Evolutionary conservation across 2,329 filamentous ascomycete species (phyloP).

Genomic region (Colletotrichum destructivum): DNA sequence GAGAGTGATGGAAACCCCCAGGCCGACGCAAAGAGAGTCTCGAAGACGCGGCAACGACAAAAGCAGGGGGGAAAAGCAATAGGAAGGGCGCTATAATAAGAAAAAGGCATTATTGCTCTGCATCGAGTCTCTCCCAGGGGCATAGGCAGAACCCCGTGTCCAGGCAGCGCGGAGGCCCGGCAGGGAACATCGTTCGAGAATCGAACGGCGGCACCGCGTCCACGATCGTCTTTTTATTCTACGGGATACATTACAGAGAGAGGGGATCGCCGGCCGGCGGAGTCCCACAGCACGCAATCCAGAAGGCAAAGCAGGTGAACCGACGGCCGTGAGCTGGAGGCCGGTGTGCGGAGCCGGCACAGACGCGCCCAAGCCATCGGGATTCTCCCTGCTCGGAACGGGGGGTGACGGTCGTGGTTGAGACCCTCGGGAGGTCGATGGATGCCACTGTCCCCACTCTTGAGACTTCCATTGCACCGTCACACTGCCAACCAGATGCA

Average conservation of each 20-base stretch:
- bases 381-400: slow-evolving; percentile 26
- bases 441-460: slow-evolving; percentile 2
- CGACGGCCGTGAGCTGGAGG: slow-evolving; percentile 24
- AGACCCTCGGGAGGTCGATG: slow-evolving; percentile 21
- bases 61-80: not conserved
- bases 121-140: not conserved
- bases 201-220: slow-evolving; percentile 13
- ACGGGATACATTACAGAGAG: not conserved
- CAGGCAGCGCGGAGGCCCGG: slow-evolving; percentile 5
- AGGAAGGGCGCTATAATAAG: slow-evolving; percentile 20
- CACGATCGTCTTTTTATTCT: slow-evolving; percentile 8
- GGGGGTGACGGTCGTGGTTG: not conserved
- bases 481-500: not conserved
- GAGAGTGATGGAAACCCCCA: slow-evolving; percentile 18
- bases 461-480: not conserved
- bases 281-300: slow-evolving; percentile 14
- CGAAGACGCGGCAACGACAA: not conserved
- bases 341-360: slow-evolving; percentile 3
- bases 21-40: slow-evolving; percentile 8
- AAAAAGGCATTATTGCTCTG: slow-evolving; percentile 7
- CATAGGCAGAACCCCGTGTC: slow-evolving; percentile 13
- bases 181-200: slow-evolving; percentile 27
- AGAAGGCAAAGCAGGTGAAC: slow-evolving; percentile 26
- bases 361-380: not conserved
- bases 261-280: slow-evolving; percentile 20